Conservation (phyloP, 371 early-diverging fungal species). For the Syncephalastrum contaminatum region DNA sequence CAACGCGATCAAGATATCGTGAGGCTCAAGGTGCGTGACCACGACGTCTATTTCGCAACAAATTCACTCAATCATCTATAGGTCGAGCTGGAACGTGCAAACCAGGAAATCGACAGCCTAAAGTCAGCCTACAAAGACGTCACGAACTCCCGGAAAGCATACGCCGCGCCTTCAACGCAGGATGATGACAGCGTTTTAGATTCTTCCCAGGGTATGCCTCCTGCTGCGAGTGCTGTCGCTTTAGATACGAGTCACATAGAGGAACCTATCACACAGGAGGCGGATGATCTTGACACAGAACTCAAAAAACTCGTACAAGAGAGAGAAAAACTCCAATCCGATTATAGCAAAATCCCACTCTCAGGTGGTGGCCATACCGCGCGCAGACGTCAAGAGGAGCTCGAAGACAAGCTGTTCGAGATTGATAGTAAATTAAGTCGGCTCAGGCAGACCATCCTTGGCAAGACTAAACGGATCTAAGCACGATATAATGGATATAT, state of each 20-base stretch:
- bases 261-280: neutral
- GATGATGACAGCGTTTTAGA: no score
- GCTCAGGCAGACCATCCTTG: no score
- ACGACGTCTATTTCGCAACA: neutral
- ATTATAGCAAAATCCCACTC: constrained; percentile 56
- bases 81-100: constrained; percentile 26
- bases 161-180: no score
- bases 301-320: constrained; percentile 12
- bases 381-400: constrained; percentile 53
- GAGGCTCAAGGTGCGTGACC: constrained; percentile 4
- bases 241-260: no score
- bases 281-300: constrained; percentile 7
- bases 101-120: constrained; percentile 30
- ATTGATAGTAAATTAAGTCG: constrained; percentile 34
- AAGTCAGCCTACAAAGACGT: constrained; percentile 8
- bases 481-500: no score
- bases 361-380: constrained; percentile 54
- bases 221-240: no score
- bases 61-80: constrained; percentile 5
- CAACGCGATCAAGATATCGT: constrained; percentile 9
- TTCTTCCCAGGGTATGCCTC: no score
- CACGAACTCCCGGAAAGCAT: no score
- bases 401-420: constrained; percentile 52
- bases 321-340: constrained; percentile 41
- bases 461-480: no score